Base-by-base conservation (phyloP, 192 early-diverging fungal species). In the Backusella liffmaniae region DNA sequence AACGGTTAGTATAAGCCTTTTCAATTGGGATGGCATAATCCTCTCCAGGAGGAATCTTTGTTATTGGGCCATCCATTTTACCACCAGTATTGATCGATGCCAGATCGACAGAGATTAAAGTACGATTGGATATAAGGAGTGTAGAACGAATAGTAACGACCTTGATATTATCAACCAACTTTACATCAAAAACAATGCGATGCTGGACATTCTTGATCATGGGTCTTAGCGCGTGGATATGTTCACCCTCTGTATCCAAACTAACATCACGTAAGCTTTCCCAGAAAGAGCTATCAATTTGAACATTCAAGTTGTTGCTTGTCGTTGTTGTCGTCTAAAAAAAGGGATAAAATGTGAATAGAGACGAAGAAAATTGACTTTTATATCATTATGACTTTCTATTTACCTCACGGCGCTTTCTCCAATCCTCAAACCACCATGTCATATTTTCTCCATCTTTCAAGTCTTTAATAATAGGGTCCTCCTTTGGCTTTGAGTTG, bases 371-470 rank as follows among this genome's bases (percentile, higher is more conserved):
- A 15, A 49, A 21, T 53, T 53, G 18, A 34, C 18, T 32, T 41
- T 13, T 7, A 51, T 71, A 29, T 18, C 13, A 37, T 39, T 12
- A 44, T 35, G 10, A 44, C 36, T n/a, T 36, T 5, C 53, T 56
- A 66, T 41, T 75, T 78, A 93, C 94, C 85, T 97, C 96, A 70
- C 97, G 92, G 82, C 93, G 90, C 42, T 89, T 91, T 70, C 94
- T 87, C 97, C 97, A 99, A 78, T 99, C 96, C 73, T 97, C 96
- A 75, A 98, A 98, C n/a, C 95, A 88, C 97, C 97, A 99, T 49
- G 93, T 88, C 18, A 95, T 84, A 26, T 92, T 92, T 30, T 88
- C 83, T 18, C 91, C 91, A 75, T 95, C 89, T 23, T 86, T 81
- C n/a, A 96, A 68, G 74, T 89, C 80, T 34, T 89, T 84, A 35